Conservation (phyloP, 495 filamentous ascomycete species). For the Trichoderma parareesei region DNA sequence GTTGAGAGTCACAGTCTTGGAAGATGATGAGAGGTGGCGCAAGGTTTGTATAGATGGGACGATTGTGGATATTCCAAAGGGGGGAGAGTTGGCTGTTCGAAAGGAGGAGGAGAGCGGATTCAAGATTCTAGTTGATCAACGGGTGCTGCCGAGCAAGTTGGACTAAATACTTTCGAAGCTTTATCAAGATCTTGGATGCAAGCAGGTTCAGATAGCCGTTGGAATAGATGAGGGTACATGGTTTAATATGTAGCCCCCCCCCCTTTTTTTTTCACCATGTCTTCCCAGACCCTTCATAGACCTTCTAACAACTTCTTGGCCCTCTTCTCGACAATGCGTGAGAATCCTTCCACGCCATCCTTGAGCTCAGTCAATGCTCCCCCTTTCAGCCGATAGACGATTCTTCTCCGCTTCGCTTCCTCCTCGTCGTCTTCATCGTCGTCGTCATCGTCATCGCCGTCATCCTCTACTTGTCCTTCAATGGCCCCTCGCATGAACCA, state of each 20-base stretch:
- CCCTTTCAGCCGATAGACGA: conserved; percentile 51
- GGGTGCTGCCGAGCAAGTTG: conserved; percentile 9
- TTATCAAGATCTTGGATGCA: no score
- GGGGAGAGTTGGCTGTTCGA: conserved; percentile 61
- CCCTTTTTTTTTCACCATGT: not conserved
- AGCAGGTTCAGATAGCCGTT: no score
- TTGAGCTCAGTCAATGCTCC: conserved; percentile 49
- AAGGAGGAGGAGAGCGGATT: conserved; percentile 24
- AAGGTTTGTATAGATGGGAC: conserved; percentile 84
- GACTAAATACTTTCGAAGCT: no score
- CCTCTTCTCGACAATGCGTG: conserved; percentile 54
- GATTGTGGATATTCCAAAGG: conserved; percentile 61
- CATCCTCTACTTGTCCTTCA: conserved; percentile 53
- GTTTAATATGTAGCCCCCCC: no score
- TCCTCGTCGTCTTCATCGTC: conserved; percentile 34
- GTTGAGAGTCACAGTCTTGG: conserved; percentile 55
- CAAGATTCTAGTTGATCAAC: conserved; percentile 28
- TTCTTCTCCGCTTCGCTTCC: conserved; percentile 37
- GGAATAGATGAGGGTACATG: no score
- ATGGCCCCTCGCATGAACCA: conserved; percentile 64
- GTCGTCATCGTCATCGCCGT: conserved; percentile 40
- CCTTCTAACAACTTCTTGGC: conserved; percentile 37
- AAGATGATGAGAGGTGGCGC: conserved; percentile 62
- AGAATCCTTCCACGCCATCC: conserved; percentile 56
- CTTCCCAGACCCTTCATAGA: not conserved